A percentile compares a stretch with the other conserved stretches of the same genome.
phyloP scores from a whole-genome alignment of 1,284 basidiomycete genomes.

The Cryptococcus depauperatus region DNA sequence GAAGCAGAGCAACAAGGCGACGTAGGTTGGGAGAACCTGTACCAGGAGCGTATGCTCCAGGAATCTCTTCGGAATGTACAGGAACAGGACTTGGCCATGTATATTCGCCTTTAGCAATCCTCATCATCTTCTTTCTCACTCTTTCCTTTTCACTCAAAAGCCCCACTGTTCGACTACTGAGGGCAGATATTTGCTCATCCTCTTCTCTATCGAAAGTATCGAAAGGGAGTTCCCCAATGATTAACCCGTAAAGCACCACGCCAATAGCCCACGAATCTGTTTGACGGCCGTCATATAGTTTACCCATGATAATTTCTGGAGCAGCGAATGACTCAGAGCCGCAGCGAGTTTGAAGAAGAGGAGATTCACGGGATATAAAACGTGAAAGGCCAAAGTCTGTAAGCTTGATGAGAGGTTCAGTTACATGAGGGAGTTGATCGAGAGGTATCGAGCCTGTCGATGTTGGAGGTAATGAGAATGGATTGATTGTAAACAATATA shows the following conservation, averaged over 20 bases:
- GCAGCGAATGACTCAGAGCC: slow-evolving; percentile 88
- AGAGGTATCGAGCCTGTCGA: slow-evolving; percentile 42
- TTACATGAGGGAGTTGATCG: slow-evolving; percentile 48
- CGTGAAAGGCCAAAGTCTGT: slow-evolving; percentile 86
- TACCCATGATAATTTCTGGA: slow-evolving; percentile 75
- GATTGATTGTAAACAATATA: slow-evolving; percentile 52
- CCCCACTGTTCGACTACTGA: slow-evolving; percentile 19
- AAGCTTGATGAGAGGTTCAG: slow-evolving; percentile 59
- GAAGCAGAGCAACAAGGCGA: slow-evolving; percentile 43
- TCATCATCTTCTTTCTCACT: slow-evolving; percentile 51
- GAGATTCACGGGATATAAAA: slow-evolving; percentile 64
- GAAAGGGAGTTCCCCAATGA: slow-evolving; percentile 53
- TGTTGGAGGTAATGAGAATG: slow-evolving; percentile 42
- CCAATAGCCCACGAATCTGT: slow-evolving; percentile 88
- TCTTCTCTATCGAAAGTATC: slow-evolving; percentile 26
- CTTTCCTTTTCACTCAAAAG: slow-evolving; percentile 46
- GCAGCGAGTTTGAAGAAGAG: slow-evolving; percentile 73
- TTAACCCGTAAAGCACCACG: slow-evolving; percentile 69
- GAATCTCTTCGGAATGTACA: not conserved
- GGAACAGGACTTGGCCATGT: slow-evolving; percentile 50
- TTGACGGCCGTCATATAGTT: slow-evolving; percentile 70
- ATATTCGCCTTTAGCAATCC: slow-evolving; percentile 70
- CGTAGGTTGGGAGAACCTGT: not conserved
- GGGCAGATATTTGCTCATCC: slow-evolving; percentile 17
- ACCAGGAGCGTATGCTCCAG: not conserved